These are phyloP conservation scores for Haplosporangium sp. DNA, from an alignment of 371 early-diverging fungal genomes.

Conservation along the genomic window DNA sequence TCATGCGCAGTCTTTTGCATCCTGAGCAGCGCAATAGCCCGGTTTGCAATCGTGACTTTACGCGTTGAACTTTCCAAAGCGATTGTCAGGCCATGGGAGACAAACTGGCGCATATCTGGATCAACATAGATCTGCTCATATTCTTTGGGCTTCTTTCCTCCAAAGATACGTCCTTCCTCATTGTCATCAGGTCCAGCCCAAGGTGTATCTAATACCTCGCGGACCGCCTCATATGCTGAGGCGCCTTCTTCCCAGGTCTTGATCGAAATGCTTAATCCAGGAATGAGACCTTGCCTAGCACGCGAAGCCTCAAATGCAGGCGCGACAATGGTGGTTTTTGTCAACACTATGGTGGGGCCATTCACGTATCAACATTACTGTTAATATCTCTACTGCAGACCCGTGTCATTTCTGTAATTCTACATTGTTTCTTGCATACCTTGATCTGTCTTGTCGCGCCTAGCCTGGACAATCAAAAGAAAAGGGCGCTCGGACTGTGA, in stretches of 20 bases:
- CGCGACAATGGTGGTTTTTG: slow-evolving; percentile 58
- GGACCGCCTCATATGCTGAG: slow-evolving; percentile 61
- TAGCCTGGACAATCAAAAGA: slow-evolving; percentile 56
- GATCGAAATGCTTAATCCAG: slow-evolving; percentile 36
- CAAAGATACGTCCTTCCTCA: not conserved
- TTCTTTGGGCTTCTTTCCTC: slow-evolving; percentile 21
- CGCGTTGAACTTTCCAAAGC: slow-evolving; percentile 20
- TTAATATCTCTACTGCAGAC: not conserved
- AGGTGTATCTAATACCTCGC: slow-evolving; percentile 36
- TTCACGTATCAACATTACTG: not conserved
- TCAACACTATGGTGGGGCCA: slow-evolving; percentile 27
- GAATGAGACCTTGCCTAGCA: slow-evolving; percentile 45
- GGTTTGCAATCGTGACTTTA: slow-evolving; percentile 57
- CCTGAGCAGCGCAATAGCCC: slow-evolving; percentile 57
- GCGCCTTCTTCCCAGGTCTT: slow-evolving; percentile 63
- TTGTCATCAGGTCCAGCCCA: slow-evolving; percentile 35
- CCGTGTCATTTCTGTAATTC: not conserved
- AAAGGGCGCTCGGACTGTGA: slow-evolving; percentile 65
- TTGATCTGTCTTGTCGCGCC: slow-evolving; percentile 35
- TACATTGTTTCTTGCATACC: slow-evolving; percentile 29
- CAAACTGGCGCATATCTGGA: slow-evolving; percentile 61
- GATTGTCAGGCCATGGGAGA: slow-evolving; percentile 57
- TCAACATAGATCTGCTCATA: slow-evolving; percentile 57
- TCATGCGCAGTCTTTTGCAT: slow-evolving; percentile 65
- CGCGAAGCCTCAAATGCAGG: slow-evolving; percentile 70